These are phyloP conservation scores for Vicia sativa DNA, from an alignment of 306 rosid species.

Conservation along the genomic window DNA sequence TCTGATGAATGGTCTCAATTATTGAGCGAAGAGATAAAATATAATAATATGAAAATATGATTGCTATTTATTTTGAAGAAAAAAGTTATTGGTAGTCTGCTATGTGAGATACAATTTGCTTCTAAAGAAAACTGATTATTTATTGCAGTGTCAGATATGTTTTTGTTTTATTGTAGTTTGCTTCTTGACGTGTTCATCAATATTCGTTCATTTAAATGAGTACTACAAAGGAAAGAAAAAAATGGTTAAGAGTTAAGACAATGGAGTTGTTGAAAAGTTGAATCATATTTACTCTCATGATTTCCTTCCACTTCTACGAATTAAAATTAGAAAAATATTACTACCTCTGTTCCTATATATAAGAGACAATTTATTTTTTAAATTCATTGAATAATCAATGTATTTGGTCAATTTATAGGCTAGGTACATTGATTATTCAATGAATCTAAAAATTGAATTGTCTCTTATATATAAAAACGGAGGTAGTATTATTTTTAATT, in stretches of 20 bases:
- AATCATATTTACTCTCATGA: no score
- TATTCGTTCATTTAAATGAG: not conserved
- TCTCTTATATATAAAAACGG: no score
- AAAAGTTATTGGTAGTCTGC: slow-evolving; percentile 8
- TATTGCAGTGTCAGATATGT: slow-evolving; percentile 34
- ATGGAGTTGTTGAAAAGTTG: no score
- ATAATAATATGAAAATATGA: not conserved
- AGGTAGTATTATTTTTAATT: no score
- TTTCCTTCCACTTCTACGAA: no score
- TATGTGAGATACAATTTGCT: slow-evolving; percentile 7
- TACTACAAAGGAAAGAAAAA: not conserved
- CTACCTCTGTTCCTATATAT: no score
- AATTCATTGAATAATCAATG: no score
- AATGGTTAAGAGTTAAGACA: not conserved
- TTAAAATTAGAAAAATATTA: no score
- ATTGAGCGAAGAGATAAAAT: slow-evolving; percentile 21
- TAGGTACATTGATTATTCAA: no score
- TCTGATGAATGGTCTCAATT: slow-evolving; percentile 26
- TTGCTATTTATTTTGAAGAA: slow-evolving; percentile 7
- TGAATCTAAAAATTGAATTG: no score
- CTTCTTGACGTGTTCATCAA: slow-evolving; percentile 15
- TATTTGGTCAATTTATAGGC: no score
- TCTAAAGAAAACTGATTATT: slow-evolving; percentile 26
- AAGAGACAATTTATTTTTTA: no score
- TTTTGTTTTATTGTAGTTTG: not conserved